Evolutionary conservation across 305 asterid genomes (phyloP).

Genomic region (Vinca major): DNA sequence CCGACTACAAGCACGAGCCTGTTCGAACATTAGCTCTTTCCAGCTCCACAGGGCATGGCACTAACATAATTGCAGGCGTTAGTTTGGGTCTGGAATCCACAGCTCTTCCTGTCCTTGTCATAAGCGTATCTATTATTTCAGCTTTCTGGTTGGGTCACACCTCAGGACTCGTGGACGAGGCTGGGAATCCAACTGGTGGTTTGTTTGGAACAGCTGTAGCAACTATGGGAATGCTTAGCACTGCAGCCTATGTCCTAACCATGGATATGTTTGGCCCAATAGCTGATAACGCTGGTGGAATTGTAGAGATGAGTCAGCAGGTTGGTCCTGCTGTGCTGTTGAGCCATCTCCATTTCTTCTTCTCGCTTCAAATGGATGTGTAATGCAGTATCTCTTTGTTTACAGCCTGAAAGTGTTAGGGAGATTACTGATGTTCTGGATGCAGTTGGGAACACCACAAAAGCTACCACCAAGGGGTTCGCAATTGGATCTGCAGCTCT

Average conservation of each 20-base stretch:
- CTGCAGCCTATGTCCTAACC: constrained; percentile 97
- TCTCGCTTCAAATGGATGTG: constrained; percentile 8
- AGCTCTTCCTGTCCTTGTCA: constrained; percentile 97
- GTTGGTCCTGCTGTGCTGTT: constrained; percentile 25
- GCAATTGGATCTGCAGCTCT: constrained; percentile 99
- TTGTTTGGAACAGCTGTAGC: constrained; percentile 99
- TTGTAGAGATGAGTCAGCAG: constrained; percentile 99
- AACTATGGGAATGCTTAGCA: constrained; percentile 99
- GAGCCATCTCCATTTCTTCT: background rate
- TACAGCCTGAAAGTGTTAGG: constrained; percentile 97
- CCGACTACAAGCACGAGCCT: constrained; percentile 97
- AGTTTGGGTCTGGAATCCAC: constrained; percentile 98
- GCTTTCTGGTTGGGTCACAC: constrained; percentile 98
- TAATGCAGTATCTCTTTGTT: constrained; percentile 14
- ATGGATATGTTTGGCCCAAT: constrained; percentile 99
- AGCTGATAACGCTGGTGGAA: constrained; percentile 99
- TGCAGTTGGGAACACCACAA: constrained; percentile 98
- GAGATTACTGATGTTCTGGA: constrained; percentile 96
- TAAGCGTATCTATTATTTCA: constrained; percentile 71
- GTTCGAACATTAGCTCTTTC: constrained; percentile 90
- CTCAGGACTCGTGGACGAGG: constrained; percentile 18
- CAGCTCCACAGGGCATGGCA: constrained; percentile 95
- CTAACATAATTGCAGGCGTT: constrained; percentile 97
- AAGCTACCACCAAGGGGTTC: constrained; percentile 99
- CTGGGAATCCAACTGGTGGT: constrained; percentile 91